Percentiles rank a stretch among this genome's conserved stretches.
phyloP scores from a whole-genome alignment of 257 asterid genomes.

The Solanum sparsipilum region DNA sequence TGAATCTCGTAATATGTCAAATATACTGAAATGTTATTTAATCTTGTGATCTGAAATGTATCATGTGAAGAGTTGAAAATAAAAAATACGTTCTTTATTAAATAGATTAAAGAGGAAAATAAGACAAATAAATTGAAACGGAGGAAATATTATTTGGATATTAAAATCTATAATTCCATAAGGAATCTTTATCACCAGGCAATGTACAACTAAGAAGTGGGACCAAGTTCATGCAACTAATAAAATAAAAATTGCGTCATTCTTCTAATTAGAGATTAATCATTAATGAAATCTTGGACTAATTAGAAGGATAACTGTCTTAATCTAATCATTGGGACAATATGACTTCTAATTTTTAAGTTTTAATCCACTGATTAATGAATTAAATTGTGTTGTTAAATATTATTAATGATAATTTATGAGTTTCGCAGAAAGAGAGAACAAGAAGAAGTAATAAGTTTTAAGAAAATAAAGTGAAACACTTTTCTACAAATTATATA shows the following conservation, averaged over 20 bases:
- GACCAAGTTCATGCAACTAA: conserved; percentile 32
- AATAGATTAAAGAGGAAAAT: background rate
- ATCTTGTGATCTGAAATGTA: background rate
- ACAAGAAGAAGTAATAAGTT: background rate
- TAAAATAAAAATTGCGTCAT: background rate
- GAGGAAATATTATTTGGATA: background rate
- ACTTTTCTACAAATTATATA: background rate
- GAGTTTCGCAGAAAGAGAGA: background rate
- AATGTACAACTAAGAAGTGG: conserved; percentile 42
- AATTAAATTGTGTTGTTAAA: background rate
- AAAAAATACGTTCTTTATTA: background rate
- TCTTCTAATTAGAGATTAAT: background rate
- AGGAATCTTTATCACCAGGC: conserved; percentile 30
- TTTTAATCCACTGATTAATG: background rate
- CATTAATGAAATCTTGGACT: background rate
- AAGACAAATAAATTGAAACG: background rate
- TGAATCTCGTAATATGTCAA: too few relatives aligned
- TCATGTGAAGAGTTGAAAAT: background rate
- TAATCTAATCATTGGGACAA: background rate
- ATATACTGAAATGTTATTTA: background rate
- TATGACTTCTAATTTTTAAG: background rate
- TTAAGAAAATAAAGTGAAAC: background rate
- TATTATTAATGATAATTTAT: background rate
- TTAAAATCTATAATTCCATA: conserved; percentile 11
- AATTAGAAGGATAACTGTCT: background rate